Evolutionary conservation across 257 asterid genomes (phyloP).

Genomic region (Solanum verrucosum): DNA sequence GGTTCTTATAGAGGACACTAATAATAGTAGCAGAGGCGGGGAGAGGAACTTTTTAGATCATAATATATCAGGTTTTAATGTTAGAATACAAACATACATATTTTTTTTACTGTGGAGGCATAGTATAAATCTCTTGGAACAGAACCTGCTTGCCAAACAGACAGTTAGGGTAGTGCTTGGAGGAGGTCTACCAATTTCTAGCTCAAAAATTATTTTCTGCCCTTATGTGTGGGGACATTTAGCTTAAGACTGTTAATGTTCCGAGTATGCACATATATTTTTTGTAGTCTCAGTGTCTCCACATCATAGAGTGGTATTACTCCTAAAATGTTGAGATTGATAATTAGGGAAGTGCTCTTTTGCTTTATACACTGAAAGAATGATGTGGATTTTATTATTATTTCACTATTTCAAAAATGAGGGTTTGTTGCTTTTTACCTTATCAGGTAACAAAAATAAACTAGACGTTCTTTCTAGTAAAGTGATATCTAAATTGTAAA

Average conservation of each 20-base stretch:
- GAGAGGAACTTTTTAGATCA: conserved; percentile 21
- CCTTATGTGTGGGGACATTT: too few relatives aligned
- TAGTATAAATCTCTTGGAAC: neutral
- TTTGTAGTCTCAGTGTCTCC: neutral
- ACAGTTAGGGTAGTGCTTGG: neutral
- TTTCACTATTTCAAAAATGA: neutral
- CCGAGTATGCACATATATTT: neutral
- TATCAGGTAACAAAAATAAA: neutral
- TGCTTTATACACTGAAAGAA: neutral
- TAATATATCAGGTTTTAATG: neutral
- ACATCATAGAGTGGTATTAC: neutral
- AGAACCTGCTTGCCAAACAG: neutral
- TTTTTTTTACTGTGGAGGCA: neutral
- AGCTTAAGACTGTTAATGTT: neutral
- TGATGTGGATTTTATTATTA: neutral
- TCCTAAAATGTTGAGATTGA: neutral
- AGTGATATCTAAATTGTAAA: too few relatives aligned
- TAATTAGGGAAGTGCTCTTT: neutral
- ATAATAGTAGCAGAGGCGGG: conserved; percentile 15
- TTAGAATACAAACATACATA: neutral
- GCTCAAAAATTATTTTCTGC: neutral
- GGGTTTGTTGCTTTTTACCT: neutral
- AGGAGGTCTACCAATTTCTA: neutral
- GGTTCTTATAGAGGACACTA: conserved; percentile 13
- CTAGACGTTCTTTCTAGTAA: too few relatives aligned